These are phyloP conservation scores for Trichosporon inkin DNA, from an alignment of 1,284 basidiomycete species.

Conservation along the genomic window DNA sequence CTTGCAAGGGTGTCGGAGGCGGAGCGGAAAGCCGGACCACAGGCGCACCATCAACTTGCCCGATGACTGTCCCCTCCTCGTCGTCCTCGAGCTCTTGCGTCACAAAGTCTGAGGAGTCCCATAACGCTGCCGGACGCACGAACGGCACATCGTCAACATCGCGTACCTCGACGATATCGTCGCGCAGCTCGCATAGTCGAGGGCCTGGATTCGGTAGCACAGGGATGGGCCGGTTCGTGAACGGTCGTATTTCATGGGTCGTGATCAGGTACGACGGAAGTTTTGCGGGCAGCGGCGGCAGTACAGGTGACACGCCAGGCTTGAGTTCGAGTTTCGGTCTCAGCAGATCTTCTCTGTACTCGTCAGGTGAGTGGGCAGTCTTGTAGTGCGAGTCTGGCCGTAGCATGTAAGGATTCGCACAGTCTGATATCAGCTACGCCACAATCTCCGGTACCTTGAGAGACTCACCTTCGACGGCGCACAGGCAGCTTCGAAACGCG, in stretches of 20 bases:
- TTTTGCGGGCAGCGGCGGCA: neutral
- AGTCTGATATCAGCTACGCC: slow-evolving; percentile 15
- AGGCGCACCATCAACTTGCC: neutral
- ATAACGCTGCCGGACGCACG: neutral
- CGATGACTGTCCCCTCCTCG: slow-evolving; percentile 5
- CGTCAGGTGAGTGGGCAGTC: neutral
- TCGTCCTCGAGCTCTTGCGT: slow-evolving; percentile 3
- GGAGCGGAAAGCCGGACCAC: neutral
- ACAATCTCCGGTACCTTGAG: neutral
- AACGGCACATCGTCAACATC: slow-evolving; percentile 26
- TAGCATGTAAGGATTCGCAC: neutral
- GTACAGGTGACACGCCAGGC: neutral
- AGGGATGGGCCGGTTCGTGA: neutral
- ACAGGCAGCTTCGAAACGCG: neutral
- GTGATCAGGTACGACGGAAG: slow-evolving; percentile 3
- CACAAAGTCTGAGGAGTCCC: slow-evolving; percentile 10
- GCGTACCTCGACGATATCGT: slow-evolving; percentile 61
- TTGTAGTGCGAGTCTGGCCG: slow-evolving; percentile 9
- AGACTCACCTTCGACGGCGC: slow-evolving; percentile 6
- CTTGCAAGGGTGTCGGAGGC: neutral
- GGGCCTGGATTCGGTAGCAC: neutral
- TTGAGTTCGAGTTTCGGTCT: neutral
- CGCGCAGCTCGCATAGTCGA: slow-evolving; percentile 45
- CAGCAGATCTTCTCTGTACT: neutral
- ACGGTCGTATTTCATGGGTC: slow-evolving; percentile 8